Conservation (phyloP, 2,329 filamentous ascomycete genomes). For the Cladorrhinum sp. region DNA sequence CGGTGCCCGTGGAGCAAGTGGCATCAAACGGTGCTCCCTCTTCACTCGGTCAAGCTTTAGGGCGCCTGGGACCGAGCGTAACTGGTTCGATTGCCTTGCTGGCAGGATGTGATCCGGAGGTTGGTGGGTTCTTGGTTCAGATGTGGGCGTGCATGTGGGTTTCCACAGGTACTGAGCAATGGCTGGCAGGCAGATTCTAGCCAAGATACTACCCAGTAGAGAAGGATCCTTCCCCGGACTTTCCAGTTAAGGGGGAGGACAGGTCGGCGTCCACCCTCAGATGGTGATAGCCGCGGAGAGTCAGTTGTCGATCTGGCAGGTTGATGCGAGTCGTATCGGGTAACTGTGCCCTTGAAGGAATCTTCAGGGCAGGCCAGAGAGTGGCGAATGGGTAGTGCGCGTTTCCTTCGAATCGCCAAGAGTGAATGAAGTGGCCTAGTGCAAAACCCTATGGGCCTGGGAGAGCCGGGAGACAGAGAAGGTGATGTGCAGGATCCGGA, state of each 20-base stretch:
- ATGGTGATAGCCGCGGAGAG: conserved; percentile 13
- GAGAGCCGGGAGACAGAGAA: conserved; percentile 1
- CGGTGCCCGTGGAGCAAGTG: conserved; percentile 11
- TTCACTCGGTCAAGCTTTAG: conserved; percentile 14
- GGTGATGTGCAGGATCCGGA: conserved; percentile 10
- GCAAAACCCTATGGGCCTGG: conserved; percentile 12
- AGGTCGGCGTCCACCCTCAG: conserved; percentile 11
- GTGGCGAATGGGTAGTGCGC: conserved; percentile 20
- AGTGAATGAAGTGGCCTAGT: conserved; percentile 12
- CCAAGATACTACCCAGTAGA: conserved; percentile 18
- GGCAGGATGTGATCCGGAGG: conserved; percentile 21
- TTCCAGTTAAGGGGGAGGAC: conserved; percentile 9
- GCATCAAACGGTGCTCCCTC: conserved; percentile 9
- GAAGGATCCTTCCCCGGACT: conserved; percentile 12
- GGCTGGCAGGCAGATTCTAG: conserved; percentile 19
- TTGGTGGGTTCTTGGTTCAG: conserved; percentile 20
- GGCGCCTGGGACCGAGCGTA: conserved; percentile 18
- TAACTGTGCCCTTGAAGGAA: conserved; percentile 8
- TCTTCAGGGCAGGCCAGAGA: conserved; percentile 11
- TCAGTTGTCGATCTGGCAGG: conserved; percentile 3
- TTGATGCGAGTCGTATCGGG: conserved; percentile 4
- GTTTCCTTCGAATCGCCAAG: conserved; percentile 16
- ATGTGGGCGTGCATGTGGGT: conserved; percentile 26
- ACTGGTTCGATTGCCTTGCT: conserved; percentile 19
- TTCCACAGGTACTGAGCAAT: conserved; percentile 22